These are phyloP conservation scores for Truncatella angustata DNA, from an alignment of 2,329 filamentous ascomycete genomes.

Conservation along the genomic window DNA sequence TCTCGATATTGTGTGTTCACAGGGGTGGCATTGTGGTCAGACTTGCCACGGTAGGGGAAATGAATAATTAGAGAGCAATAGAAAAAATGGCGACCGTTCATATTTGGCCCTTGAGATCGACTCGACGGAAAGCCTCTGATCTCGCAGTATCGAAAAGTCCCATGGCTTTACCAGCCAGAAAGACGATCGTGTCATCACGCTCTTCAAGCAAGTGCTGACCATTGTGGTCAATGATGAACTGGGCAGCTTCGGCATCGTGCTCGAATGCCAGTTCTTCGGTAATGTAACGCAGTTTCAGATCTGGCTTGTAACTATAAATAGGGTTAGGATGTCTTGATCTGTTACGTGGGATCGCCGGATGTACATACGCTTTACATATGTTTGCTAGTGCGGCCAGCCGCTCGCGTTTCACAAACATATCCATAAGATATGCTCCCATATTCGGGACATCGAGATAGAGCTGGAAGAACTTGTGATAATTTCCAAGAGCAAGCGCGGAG, in stretches of 20 bases:
- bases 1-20: background rate
- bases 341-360: background rate
- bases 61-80: conserved; percentile 14
- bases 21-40: background rate
- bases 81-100: conserved; percentile 40
- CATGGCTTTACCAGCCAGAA: conserved; percentile 72
- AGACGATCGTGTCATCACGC: conserved; percentile 68
- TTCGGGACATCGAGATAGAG: conserved; percentile 92
- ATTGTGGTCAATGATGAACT: conserved; percentile 82
- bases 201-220: conserved; percentile 76
- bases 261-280: conserved; percentile 96
- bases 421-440: conserved; percentile 98
- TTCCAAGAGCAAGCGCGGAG: conserved; percentile 86
- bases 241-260: conserved; percentile 82
- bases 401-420: conserved; percentile 97
- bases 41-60: background rate
- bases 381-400: conserved; percentile 85
- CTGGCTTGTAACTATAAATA: conserved; percentile 77
- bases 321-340: conserved; percentile 42
- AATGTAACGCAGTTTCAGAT: conserved; percentile 85
- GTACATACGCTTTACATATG: conserved; percentile 92
- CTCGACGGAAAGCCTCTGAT: conserved; percentile 72
- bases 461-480: conserved; percentile 97
- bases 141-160: conserved; percentile 72
- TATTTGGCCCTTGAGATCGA: conserved; percentile 98